Conservation (phyloP, 2,329 filamentous ascomycete genomes). For the Penicillium corylophilum region DNA sequence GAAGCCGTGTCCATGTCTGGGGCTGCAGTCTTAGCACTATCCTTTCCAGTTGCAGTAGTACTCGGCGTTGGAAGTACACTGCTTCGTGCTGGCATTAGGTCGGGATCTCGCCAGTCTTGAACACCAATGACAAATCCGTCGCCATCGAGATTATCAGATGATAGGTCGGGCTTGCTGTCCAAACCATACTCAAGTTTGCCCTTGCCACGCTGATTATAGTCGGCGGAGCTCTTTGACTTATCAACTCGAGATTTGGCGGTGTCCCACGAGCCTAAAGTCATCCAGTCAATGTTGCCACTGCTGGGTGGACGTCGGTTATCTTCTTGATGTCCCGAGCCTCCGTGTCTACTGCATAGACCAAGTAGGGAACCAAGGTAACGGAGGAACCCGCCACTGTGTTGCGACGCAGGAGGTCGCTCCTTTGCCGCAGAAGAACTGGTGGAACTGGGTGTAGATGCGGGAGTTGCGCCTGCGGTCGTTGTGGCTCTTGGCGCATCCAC, state of each 20-base stretch:
- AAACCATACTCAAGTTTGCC: slow-evolving; percentile 11
- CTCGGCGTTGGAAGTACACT: slow-evolving; percentile 25
- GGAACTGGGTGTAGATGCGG: slow-evolving; percentile 34
- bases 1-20: slow-evolving; percentile 32
- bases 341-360: slow-evolving; percentile 38
- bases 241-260: slow-evolving; percentile 44
- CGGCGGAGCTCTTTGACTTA: slow-evolving; percentile 16
- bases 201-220: slow-evolving; percentile 29
- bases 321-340: slow-evolving; percentile 29
- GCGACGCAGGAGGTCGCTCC: slow-evolving; percentile 15
- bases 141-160: slow-evolving; percentile 35
- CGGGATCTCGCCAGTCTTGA: slow-evolving; percentile 82
- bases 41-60: slow-evolving; percentile 22
- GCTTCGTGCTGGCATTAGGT: slow-evolving; percentile 56
- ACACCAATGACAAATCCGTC: slow-evolving; percentile 80
- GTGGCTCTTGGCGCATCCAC: slow-evolving; percentile 20
- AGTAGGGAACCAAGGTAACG: slow-evolving; percentile 46
- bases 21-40: slow-evolving; percentile 30
- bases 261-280: slow-evolving; percentile 65
- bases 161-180: slow-evolving; percentile 22
- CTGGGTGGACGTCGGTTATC: slow-evolving; percentile 66
- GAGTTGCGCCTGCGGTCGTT: slow-evolving; percentile 29
- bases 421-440: slow-evolving; percentile 24
- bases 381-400: slow-evolving; percentile 38
- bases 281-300: slow-evolving; percentile 74